Evolutionary conservation across 495 filamentous ascomycete species (phyloP).

Genomic region (Hypoxylon trugodes): DNA sequence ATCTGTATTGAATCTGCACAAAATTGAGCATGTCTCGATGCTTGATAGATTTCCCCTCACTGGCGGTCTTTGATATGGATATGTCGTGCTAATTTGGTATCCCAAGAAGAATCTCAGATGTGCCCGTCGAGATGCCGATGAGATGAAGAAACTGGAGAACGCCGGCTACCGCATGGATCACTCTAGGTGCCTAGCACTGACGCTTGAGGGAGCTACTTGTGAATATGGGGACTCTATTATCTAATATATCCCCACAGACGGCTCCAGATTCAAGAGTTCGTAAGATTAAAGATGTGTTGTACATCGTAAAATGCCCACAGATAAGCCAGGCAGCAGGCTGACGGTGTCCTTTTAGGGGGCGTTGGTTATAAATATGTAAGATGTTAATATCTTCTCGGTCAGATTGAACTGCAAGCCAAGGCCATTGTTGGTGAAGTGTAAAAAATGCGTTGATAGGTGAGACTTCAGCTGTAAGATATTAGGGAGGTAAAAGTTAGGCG

Average conservation of each 20-base stretch:
- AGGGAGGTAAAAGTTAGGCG: slow-evolving; percentile 4
- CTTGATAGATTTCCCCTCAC: slow-evolving; percentile 3
- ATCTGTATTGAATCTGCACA: not conserved
- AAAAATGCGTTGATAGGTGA: too few species aligned
- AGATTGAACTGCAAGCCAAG: too few species aligned
- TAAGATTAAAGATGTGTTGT: too few species aligned
- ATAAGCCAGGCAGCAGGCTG: not conserved
- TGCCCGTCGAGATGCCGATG: slow-evolving; percentile 4
- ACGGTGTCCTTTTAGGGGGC: slow-evolving; percentile 3
- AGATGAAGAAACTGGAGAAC: slow-evolving; percentile 3
- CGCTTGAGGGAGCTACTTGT: not conserved
- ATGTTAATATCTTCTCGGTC: too few species aligned
- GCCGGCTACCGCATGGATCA: slow-evolving; percentile 16
- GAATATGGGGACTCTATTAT: too few species aligned
- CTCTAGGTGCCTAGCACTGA: slow-evolving; percentile 9
- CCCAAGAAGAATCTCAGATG: slow-evolving; percentile 1
- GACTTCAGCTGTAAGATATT: slow-evolving; percentile 14
- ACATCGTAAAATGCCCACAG: too few species aligned
- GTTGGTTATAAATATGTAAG: too few species aligned
- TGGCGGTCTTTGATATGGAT: slow-evolving; percentile 8
- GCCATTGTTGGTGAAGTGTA: too few species aligned
- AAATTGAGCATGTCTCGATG: slow-evolving; percentile 12
- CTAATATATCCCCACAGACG: too few species aligned
- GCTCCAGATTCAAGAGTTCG: too few species aligned
- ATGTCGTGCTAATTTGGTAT: slow-evolving; percentile 20